Base-by-base conservation (phyloP, 73 alveolate genomes). In the Durusdinium trenchii region DNA sequence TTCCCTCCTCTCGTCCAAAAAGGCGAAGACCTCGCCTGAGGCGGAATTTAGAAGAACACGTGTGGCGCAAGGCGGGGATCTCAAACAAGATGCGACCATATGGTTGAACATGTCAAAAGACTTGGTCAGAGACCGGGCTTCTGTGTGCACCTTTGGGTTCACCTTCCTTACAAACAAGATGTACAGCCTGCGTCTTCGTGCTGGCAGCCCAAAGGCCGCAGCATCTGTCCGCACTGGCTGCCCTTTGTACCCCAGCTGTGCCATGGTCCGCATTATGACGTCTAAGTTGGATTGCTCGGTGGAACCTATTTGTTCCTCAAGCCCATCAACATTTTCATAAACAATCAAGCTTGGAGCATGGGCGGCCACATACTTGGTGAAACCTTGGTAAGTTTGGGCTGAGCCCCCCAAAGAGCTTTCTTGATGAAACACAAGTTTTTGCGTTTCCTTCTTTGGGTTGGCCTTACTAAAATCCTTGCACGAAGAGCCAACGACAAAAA, bases 51-150 rank as follows among this genome's bases (percentile, higher is more conserved):
- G 43, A 35, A 86, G 62, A 36, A 86, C n/a, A 32, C 61, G n/a
- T 16, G 36, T 20, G 16, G 83, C 95, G 30, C 83, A 86, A 35
- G 95, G 95, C 26, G 95, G 60, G 40, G 95, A 86, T 16, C 95
- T 60, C 82, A 61, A 35, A 47, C 95, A 86, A n/a, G 95, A 86
- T 42, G 95, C 60, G 36, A 86, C 95, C 61, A 36, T 14, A 64
- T 18, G 16, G 52, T 50, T 40, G 48, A 86, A 60, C 83, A 38
- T 38, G 46, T 46, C 67, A 23, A 60, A 38, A 60, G 46, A 67
- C 46, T 7, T 16, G 47, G 82, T 23, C 95, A 86, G 43, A 40
- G 95, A 45, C 62, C 95, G 82, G 45, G 47, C 47, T 12, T 38
- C 46, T 1, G 69, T 50, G 36, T 30, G 46, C 7, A 86, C n/a